Conservation (phyloP, 495 filamentous ascomycete genomes). For the Penicillium antarcticum region DNA sequence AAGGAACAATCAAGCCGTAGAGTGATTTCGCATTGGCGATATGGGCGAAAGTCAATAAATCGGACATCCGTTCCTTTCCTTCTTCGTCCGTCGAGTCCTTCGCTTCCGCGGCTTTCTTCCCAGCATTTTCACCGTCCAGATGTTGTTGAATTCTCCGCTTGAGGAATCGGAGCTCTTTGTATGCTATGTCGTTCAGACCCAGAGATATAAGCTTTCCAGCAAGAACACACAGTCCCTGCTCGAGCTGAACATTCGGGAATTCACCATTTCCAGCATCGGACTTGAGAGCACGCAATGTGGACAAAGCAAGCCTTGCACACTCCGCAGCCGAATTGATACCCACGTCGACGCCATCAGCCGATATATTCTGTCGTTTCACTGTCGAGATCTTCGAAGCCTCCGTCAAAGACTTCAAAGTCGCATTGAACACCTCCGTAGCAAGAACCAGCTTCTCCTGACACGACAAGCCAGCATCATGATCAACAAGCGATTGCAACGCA, state of each 20-base stretch:
- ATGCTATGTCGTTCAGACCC: slow-evolving; percentile 69
- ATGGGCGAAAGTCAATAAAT: slow-evolving; percentile 59
- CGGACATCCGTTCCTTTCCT: slow-evolving; percentile 50
- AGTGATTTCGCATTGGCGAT: slow-evolving; percentile 34
- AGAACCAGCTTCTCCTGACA: slow-evolving; percentile 63
- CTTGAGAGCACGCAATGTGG: slow-evolving; percentile 61
- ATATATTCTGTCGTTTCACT: slow-evolving; percentile 26
- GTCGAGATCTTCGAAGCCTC: slow-evolving; percentile 59
- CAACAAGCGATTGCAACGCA: slow-evolving; percentile 25
- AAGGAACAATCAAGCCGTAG: slow-evolving; percentile 34
- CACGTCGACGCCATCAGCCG: slow-evolving; percentile 34
- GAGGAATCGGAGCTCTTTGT: slow-evolving; percentile 68
- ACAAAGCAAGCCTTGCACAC: slow-evolving; percentile 73
- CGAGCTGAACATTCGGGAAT: slow-evolving; percentile 69
- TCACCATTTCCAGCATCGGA: slow-evolving; percentile 45
- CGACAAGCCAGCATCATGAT: slow-evolving; percentile 43
- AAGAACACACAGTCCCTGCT: slow-evolving; percentile 77
- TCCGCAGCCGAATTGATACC: slow-evolving; percentile 53
- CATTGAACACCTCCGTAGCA: slow-evolving; percentile 80
- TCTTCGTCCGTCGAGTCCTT: slow-evolving; percentile 27
- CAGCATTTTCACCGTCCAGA: slow-evolving; percentile 21
- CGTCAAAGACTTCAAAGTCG: slow-evolving; percentile 66
- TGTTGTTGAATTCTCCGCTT: slow-evolving; percentile 58
- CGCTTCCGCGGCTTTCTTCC: slow-evolving; percentile 18
- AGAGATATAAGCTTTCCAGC: slow-evolving; percentile 68